Conservation (phyloP, 148 eudicot genomes). For the Vaccinium myrtillus region DNA sequence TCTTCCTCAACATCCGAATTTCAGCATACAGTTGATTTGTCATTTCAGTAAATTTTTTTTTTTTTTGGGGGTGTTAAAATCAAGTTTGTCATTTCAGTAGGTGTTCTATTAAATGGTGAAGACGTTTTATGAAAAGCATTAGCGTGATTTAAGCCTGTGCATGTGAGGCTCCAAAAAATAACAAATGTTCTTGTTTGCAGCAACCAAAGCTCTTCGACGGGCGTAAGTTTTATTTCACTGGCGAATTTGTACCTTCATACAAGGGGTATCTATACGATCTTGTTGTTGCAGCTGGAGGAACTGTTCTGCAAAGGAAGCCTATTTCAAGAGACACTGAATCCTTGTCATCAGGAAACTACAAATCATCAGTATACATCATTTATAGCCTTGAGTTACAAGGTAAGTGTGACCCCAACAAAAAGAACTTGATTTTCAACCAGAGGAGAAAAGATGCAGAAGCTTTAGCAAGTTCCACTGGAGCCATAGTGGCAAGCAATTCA, state of each 20-base stretch:
- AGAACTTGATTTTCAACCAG: constrained; percentile 27
- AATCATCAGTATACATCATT: constrained; percentile 36
- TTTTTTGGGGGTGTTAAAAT: too few species aligned
- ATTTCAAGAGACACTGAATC: constrained; percentile 36
- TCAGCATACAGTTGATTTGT: too few species aligned
- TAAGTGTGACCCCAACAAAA: constrained; percentile 39
- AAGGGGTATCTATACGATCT: constrained; percentile 82
- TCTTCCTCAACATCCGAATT: too few species aligned
- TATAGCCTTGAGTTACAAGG: constrained; percentile 69
- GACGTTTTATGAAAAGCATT: not conserved
- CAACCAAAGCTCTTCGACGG: constrained; percentile 84
- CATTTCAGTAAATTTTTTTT: not conserved
- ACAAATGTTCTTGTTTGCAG: constrained; percentile 37
- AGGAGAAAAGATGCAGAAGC: constrained; percentile 70
- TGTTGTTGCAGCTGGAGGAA: constrained; percentile 76
- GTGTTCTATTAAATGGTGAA: not conserved
- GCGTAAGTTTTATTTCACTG: constrained; percentile 58
- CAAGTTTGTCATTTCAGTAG: too few species aligned
- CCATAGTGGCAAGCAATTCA: constrained; percentile 53
- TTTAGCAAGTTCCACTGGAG: constrained; percentile 57
- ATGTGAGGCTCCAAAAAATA: constrained; percentile 2
- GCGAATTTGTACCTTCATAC: constrained; percentile 71
- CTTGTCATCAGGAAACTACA: constrained; percentile 3
- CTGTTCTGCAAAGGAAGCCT: constrained; percentile 77
- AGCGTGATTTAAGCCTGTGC: not conserved